Evolutionary conservation across 768 basidiomycete genomes (phyloP).

Genomic region (Pleurotus cornucopiae): DNA sequence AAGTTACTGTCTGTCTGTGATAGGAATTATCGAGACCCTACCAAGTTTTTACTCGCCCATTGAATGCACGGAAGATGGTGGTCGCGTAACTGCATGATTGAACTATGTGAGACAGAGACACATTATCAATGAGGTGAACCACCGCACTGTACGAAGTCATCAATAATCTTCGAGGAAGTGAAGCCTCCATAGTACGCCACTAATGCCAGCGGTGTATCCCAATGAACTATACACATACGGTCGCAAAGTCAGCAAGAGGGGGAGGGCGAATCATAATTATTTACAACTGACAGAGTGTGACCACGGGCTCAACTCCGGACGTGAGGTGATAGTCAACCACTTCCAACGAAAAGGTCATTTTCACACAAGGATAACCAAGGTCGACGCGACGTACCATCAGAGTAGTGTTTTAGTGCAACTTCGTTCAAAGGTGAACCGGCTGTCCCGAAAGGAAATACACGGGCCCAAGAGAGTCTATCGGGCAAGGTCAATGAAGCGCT

Average conservation of each 20-base stretch:
- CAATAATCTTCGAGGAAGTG: conserved; percentile 37
- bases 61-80: conserved; percentile 44
- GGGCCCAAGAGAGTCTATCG: conserved; percentile 43
- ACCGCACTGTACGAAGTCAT: conserved; percentile 42
- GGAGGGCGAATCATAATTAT: neutral
- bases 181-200: conserved; percentile 49
- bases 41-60: conserved; percentile 46
- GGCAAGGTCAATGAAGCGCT: neutral
- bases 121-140: neutral
- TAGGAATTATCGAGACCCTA: conserved; percentile 11
- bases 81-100: conserved; percentile 35
- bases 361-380: too few species aligned
- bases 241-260: neutral
- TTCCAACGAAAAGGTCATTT: conserved; percentile 11
- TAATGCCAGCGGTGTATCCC: conserved; percentile 44
- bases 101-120: neutral
- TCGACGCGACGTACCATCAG: conserved; percentile 27
- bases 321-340: conserved; percentile 42
- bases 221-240: conserved; percentile 31
- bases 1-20: neutral
- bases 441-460: conserved; percentile 46
- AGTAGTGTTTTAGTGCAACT: conserved; percentile 40
- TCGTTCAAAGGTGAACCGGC: conserved; percentile 48
- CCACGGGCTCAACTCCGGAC: conserved; percentile 40
- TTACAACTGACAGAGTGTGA: conserved; percentile 40